Percentiles rank a stretch among this genome's conserved stretches.
Conservation (phyloP, 2,329 filamentous ascomycete species). For the Claviceps spartinae region DNA sequence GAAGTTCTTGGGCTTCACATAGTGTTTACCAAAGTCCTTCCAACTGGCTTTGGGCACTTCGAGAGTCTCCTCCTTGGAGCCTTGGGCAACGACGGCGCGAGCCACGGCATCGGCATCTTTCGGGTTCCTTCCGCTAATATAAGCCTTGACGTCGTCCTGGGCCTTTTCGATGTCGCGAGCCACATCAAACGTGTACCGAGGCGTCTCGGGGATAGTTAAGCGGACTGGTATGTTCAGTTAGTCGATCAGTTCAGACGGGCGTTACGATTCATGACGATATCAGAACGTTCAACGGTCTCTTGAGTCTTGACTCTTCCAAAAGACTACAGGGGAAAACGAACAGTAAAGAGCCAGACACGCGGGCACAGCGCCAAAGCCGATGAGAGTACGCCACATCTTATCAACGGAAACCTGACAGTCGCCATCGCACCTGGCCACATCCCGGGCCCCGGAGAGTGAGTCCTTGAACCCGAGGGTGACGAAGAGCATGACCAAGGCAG, state of each 20-base stretch:
- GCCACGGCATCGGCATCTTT: conserved; percentile 53
- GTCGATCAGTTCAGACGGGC: not conserved
- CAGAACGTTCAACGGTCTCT: not conserved
- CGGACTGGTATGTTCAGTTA: conserved; percentile 27
- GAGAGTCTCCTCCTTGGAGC: conserved; percentile 37
- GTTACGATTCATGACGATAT: not conserved
- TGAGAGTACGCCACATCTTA: conserved; percentile 76
- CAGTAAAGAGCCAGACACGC: conserved; percentile 72
- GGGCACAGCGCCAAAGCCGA: conserved; percentile 69
- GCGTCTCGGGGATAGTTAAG: conserved; percentile 76
- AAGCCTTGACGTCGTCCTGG: conserved; percentile 59
- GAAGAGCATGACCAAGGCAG: conserved; percentile 64
- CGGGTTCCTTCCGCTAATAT: conserved; percentile 50
- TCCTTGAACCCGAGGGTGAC: conserved; percentile 58
- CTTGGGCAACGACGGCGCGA: conserved; percentile 40
- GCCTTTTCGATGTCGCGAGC: conserved; percentile 62
- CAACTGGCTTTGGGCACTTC: conserved; percentile 57
- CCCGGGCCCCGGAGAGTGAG: conserved; percentile 38
- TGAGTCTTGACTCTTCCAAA: too few relatives aligned
- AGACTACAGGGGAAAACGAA: conserved; percentile 10
- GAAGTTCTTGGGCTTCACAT: conserved; percentile 55
- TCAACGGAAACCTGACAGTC: conserved; percentile 41
- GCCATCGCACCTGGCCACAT: conserved; percentile 38
- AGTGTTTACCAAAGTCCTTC: conserved; percentile 58
- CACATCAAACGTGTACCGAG: conserved; percentile 78